phyloP scores from a whole-genome alignment of 805 yeast genomes.

The Hanseniaspora vineae region DNA sequence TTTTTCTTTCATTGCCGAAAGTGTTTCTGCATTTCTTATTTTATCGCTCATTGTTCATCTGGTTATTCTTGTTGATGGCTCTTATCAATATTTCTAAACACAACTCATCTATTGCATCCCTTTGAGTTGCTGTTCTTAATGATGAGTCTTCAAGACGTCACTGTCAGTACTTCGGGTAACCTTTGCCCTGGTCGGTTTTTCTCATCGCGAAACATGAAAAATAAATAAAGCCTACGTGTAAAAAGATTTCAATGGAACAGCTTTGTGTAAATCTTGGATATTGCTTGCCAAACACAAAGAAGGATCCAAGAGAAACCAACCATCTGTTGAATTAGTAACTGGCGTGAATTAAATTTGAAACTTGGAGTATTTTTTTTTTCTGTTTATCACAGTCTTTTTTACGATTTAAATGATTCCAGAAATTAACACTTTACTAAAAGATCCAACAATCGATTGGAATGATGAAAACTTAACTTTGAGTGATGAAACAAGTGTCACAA shows the following conservation, averaged over 20 bases:
- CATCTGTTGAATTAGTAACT: not conserved
- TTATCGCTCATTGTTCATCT: constrained; percentile 42
- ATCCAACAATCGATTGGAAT: not conserved
- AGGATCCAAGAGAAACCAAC: not conserved
- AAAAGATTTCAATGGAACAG: not conserved
- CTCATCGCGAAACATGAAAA: too few relatives aligned
- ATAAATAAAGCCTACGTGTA: not conserved
- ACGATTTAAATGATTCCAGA: not conserved
- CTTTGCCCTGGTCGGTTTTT: too few relatives aligned
- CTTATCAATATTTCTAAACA: too few relatives aligned
- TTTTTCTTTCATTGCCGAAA: constrained; percentile 42
- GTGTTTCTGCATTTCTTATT: constrained; percentile 44
- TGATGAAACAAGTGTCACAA: not conserved
- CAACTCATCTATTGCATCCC: too few relatives aligned
- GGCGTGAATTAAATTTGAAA: not conserved
- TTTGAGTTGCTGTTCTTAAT: too few relatives aligned
- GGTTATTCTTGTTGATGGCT: not conserved
- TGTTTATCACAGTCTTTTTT: too few relatives aligned
- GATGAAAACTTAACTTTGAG: not conserved
- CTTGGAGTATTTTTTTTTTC: not conserved
- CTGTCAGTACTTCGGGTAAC: too few relatives aligned
- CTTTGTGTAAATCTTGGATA: too few relatives aligned
- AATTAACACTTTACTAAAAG: not conserved
- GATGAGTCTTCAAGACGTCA: too few relatives aligned
- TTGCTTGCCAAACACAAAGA: not conserved